These are phyloP conservation scores for Petasospora rhodanensis DNA, from an alignment of 1,139 yeast species.

Conservation along the genomic window DNA sequence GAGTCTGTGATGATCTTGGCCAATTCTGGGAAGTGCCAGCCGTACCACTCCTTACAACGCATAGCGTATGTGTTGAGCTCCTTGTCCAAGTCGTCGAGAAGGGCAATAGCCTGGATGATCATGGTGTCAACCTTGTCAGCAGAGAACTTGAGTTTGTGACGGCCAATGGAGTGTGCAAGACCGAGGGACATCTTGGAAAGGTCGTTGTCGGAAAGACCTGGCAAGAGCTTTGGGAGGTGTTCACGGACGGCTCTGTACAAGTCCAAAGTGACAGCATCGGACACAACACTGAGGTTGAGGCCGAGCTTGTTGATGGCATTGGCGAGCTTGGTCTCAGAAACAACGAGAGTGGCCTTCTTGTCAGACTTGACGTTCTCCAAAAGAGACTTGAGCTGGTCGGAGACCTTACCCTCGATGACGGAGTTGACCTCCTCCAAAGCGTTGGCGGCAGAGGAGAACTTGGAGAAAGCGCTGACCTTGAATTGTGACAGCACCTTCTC, in stretches of 20 bases:
- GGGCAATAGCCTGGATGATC: slow-evolving; percentile 98
- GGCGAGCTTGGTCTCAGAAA: slow-evolving; percentile 93
- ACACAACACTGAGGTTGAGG: slow-evolving; percentile 78
- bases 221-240: slow-evolving; percentile 86
- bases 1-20: slow-evolving; percentile 96
- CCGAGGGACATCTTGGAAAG: slow-evolving; percentile 94
- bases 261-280: slow-evolving; percentile 93
- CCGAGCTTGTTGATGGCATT: slow-evolving; percentile 95
- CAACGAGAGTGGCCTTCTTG: slow-evolving; percentile 86
- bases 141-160: slow-evolving; percentile 94
- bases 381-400: slow-evolving; percentile 72
- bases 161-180: slow-evolving; percentile 95
- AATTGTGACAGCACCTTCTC: slow-evolving; percentile 76
- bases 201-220: slow-evolving; percentile 84
- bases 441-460: slow-evolving; percentile 89
- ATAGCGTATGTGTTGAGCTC: slow-evolving; percentile 96
- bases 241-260: slow-evolving; percentile 94
- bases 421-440: slow-evolving; percentile 96
- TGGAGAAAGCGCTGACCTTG: slow-evolving; percentile 92
- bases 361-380: slow-evolving; percentile 80
- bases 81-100: slow-evolving; percentile 94
- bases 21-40: slow-evolving; percentile 99
- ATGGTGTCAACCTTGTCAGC: slow-evolving; percentile 98
- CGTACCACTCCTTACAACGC: slow-evolving; percentile 99
- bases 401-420: slow-evolving; percentile 88